Base-by-base conservation (phyloP, 2,329 filamentous ascomycete genomes). In the Paecilomyces variotii region DNA sequence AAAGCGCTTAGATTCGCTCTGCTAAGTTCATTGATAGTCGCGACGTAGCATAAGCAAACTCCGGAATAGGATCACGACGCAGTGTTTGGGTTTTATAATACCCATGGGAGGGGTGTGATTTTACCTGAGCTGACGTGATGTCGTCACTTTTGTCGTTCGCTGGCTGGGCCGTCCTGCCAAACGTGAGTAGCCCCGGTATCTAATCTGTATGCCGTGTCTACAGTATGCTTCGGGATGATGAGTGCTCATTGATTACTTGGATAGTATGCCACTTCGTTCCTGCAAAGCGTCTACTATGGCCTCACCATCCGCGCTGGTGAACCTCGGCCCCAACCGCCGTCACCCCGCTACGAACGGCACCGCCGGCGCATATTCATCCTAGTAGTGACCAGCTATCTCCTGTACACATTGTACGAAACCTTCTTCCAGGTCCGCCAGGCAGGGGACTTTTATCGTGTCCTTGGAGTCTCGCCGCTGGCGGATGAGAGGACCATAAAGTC, bases 391-490 rank as follows among this genome's bases (percentile, higher is more conserved):
- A 77, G 84, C 61, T 99, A 97, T 77, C 89, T 97, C 39, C 76
- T 88, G 63, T 97, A 96, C 80, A 96, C 91, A 53, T 85, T 97
- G 67, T 94, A 92, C 78, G 93, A 97, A 77, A 88, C 91, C 68
- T 90, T 96, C 80, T 86, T 89, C 78, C 86, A 90, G 62, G 81
- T 96, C 28, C 87, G 85, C 62, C 78, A 82, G 52, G 78, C 81
- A 1, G 86, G 88, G 19, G 87, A 90, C 73, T 96, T 89, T 78
- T 97, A 97, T 77, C 79, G 84, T 53, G 83, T 88, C 62, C 83
- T 99, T 0, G 85, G 85, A 35, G 83, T 97, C 0, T 79, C 87
- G 11, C 80, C 87, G 39, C 74, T 82, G 58, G 88, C 89, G 10
- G 82, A 84, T 56, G 91, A 96, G 56, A 84, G 84, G 66, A 86